phyloP scores from a whole-genome alignment of 371 early-diverging fungal species.

The Mortierella sp. region DNA sequence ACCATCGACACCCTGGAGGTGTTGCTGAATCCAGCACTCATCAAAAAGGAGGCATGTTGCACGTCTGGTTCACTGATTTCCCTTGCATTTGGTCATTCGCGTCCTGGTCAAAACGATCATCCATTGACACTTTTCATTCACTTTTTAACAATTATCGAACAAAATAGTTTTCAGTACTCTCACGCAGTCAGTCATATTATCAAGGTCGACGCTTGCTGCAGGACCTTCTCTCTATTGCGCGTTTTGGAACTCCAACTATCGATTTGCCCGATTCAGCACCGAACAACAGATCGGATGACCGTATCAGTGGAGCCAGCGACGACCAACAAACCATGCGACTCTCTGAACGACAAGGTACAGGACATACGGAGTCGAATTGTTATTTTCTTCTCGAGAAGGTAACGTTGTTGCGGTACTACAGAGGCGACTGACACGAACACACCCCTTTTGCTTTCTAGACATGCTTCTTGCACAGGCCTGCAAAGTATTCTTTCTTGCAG shows the following conservation, averaged over 20 bases:
- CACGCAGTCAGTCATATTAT: constrained; percentile 11
- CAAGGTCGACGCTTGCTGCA: constrained; percentile 40
- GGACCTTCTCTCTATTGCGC: constrained; percentile 42
- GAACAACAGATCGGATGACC: constrained; percentile 19
- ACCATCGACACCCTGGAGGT: constrained; percentile 54
- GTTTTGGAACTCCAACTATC: constrained; percentile 49
- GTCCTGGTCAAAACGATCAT: neutral
- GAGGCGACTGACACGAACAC: neutral
- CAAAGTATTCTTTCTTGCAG: constrained; percentile 31
- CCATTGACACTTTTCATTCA: neutral
- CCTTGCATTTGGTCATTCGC: neutral
- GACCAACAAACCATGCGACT: constrained; percentile 45
- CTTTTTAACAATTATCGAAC: neutral
- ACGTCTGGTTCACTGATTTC: neutral
- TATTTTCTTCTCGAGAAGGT: neutral
- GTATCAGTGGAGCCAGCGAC: constrained; percentile 8
- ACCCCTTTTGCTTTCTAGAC: constrained; percentile 24
- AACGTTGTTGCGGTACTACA: neutral
- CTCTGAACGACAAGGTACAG: constrained; percentile 51
- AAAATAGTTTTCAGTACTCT: constrained; percentile 17
- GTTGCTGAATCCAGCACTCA: constrained; percentile 44
- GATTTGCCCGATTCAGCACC: constrained; percentile 23
- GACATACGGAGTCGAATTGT: neutral
- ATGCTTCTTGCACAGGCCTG: constrained; percentile 53
- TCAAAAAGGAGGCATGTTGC: constrained; percentile 35